Conservation (phyloP, 495 filamentous ascomycete species). For the Aspergillus wentii region DNA sequence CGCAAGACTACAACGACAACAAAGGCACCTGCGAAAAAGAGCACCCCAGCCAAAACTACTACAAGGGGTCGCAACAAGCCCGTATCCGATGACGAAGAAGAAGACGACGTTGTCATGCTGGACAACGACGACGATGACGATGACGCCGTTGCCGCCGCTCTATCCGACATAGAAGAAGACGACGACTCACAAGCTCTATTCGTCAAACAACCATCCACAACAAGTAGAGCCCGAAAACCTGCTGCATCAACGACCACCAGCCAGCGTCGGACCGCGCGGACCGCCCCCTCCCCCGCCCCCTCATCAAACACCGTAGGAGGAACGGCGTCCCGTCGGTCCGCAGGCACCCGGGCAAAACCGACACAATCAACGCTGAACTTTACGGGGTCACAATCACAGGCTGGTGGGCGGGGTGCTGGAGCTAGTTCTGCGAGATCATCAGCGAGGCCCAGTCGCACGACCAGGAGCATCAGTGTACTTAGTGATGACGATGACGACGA, state of each 20-base stretch:
- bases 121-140: slow-evolving; percentile 61
- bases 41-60: slow-evolving; percentile 30
- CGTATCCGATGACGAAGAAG: slow-evolving; percentile 54
- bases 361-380: slow-evolving; percentile 74
- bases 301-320: slow-evolving; percentile 39
- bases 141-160: slow-evolving; percentile 40
- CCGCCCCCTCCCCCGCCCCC: slow-evolving; percentile 37
- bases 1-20: slow-evolving; percentile 38
- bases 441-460: slow-evolving; percentile 37
- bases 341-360: slow-evolving; percentile 22
- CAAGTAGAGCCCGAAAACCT: no score
- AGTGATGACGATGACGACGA: slow-evolving; percentile 67
- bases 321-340: slow-evolving; percentile 27
- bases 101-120: slow-evolving; percentile 60
- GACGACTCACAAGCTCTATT: slow-evolving; percentile 48
- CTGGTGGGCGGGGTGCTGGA: slow-evolving; percentile 26
- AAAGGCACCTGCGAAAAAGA: slow-evolving; percentile 32
- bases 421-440: slow-evolving; percentile 19
- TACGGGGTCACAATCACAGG: slow-evolving; percentile 52
- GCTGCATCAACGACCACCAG: slow-evolving; percentile 19
- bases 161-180: slow-evolving; percentile 27
- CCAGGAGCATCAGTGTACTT: slow-evolving; percentile 32
- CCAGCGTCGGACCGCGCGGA: slow-evolving; percentile 23
- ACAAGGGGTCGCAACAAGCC: slow-evolving; percentile 39
- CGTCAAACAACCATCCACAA: slow-evolving; percentile 44